Evolutionary conservation across 192 early-diverging fungal genomes (phyloP).

Genomic region (Coemansia sp.): DNA sequence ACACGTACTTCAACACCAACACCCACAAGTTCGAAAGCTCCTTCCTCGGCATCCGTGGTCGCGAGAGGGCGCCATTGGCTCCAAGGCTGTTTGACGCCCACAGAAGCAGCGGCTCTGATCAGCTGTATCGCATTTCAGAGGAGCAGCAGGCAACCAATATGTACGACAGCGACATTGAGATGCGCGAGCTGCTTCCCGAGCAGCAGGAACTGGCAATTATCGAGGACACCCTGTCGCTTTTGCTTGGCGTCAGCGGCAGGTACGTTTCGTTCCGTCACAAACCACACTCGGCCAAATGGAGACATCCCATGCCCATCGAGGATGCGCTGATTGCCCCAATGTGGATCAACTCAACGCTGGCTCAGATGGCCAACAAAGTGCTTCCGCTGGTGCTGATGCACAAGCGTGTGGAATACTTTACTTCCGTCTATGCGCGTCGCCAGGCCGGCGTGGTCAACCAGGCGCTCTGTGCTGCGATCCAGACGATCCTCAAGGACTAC

Average conservation of each 20-base stretch:
- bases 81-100: slow-evolving; percentile 41
- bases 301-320: slow-evolving; percentile 34
- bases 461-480: slow-evolving; percentile 83
- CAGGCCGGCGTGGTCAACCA: slow-evolving; percentile 86
- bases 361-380: slow-evolving; percentile 72
- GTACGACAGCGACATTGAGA: slow-evolving; percentile 38
- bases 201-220: slow-evolving; percentile 82
- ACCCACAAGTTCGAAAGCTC: slow-evolving; percentile 48
- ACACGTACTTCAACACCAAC: slow-evolving; percentile 39
- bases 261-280: slow-evolving; percentile 57
- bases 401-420: slow-evolving; percentile 72
- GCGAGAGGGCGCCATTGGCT: slow-evolving; percentile 40
- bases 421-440: slow-evolving; percentile 67
- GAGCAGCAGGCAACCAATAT: slow-evolving; percentile 14
- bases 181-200: slow-evolving; percentile 43
- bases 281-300: slow-evolving; percentile 43
- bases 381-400: slow-evolving; percentile 78
- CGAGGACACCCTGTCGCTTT: slow-evolving; percentile 84
- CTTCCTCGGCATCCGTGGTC: slow-evolving; percentile 39
- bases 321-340: slow-evolving; percentile 57
- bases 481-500: slow-evolving; percentile 78
- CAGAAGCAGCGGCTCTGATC: slow-evolving; percentile 4
- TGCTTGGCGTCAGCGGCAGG: slow-evolving; percentile 85
- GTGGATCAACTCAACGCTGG: slow-evolving; percentile 56
- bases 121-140: slow-evolving; percentile 1